Base-by-base conservation (phyloP, 352 stramenopile genomes). In the Globisporangium sylvaticum region DNA sequence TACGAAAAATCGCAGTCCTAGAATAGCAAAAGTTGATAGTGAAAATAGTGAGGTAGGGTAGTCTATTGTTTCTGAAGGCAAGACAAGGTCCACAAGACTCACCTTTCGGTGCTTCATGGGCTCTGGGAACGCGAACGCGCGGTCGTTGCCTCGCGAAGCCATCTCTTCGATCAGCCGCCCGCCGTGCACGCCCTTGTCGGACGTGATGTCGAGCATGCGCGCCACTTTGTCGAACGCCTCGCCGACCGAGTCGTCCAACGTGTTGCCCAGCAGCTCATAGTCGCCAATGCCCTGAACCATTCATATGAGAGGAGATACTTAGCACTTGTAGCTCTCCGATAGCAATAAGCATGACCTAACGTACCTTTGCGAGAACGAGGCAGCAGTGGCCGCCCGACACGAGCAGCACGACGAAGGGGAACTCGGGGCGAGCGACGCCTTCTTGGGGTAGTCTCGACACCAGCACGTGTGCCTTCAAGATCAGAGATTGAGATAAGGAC, bases 191-290 rank as follows among this genome's bases (percentile, higher is more conserved):
- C 86, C 75, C 1, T 44, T 27, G 15, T 78, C 73, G 0, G 73
- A 73, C 57, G 80, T 81, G 55, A 99, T 77, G 46, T 94, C 79
- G 8, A 99, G 77, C 74, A 99, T 92, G 37, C 97, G 86, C 10
- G 97, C 97, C 20, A 98, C 97, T 80, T 99, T 99, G 71, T 99
- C 97, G 70, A 98, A 99, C 6, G 96, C 96, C 82, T 99, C 97
- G 15, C 97, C 97, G 1, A 99, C 78, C 1, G 97, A 98, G 76
- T 99, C 97, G 66, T 99, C 97, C 2, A 99, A 75, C 1, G 97
- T 99, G 53, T 96, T 98, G 32, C 97, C 97, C 37, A 99, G 69
- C 20, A 99, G 80, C 44, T 90, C 75, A 68, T 98, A 99, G 52
- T 90, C 68, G 12, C 96, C 96, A 58, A 99, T 90, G 25, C 88